Evolutionary conservation across 75 land plant genomes (phyloP).

Genomic region (Picea sitchensis): DNA sequence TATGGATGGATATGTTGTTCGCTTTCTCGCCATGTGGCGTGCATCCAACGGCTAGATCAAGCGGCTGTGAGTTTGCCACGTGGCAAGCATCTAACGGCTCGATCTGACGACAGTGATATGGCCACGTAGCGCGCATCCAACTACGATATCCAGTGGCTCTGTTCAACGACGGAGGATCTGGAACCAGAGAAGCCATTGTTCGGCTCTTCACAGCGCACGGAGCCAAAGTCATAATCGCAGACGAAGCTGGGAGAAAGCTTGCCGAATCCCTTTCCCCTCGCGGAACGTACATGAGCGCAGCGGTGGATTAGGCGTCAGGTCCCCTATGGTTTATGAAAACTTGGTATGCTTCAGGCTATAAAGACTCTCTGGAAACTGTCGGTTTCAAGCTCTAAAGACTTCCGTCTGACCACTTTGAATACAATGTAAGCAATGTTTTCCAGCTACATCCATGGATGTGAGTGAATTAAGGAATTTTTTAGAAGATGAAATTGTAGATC

Average conservation of each 20-base stretch:
- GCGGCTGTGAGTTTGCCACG: too few relatives aligned
- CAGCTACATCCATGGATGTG: too few relatives aligned
- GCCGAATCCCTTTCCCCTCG: constrained; percentile 31
- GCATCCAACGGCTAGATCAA: too few relatives aligned
- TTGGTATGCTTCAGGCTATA: background rate
- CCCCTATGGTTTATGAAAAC: background rate
- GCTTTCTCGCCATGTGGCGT: too few relatives aligned
- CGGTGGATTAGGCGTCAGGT: constrained; percentile 25
- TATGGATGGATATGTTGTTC: too few relatives aligned
- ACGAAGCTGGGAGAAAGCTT: constrained; percentile 20
- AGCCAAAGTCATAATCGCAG: constrained; percentile 41
- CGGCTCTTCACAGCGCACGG: constrained; percentile 36
- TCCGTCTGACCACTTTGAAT: background rate
- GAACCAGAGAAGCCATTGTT: constrained; percentile 50
- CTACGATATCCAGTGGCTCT: constrained; percentile 24
- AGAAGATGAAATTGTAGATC: too few relatives aligned
- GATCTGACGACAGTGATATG: too few relatives aligned
- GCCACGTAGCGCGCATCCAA: too few relatives aligned
- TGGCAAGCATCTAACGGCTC: too few relatives aligned
- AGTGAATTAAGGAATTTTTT: too few relatives aligned
- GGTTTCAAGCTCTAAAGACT: background rate
- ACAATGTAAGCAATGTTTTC: background rate
- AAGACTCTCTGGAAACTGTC: too few relatives aligned
- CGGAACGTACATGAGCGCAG: constrained; percentile 33
- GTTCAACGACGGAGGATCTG: constrained; percentile 58